Conservation (phyloP, 1,139 yeast species). For the Sugiyamaella neomexicana region DNA sequence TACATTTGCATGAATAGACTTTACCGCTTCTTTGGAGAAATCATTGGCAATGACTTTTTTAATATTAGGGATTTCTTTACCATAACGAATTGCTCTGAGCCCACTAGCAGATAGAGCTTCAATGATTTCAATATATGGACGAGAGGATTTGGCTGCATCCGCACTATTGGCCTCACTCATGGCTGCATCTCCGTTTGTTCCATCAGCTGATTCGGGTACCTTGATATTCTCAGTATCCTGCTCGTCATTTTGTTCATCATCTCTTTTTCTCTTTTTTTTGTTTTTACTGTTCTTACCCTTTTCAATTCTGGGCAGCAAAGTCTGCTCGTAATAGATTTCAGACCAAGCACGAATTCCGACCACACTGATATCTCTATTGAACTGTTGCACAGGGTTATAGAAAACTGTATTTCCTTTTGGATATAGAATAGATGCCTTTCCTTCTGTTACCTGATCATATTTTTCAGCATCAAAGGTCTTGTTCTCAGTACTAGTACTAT, state of each 20-base stretch:
- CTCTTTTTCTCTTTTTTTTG: constrained; percentile 24
- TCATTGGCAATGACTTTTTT: constrained; percentile 83
- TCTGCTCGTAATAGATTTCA: constrained; percentile 48
- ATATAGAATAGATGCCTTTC: constrained; percentile 74
- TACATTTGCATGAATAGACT: constrained; percentile 70
- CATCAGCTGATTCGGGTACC: background rate
- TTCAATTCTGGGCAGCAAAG: constrained; percentile 37
- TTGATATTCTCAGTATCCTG: constrained; percentile 1
- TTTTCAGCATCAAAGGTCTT: constrained; percentile 21
- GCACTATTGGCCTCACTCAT: constrained; percentile 15
- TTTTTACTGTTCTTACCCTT: constrained; percentile 33
- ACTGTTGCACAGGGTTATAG: constrained; percentile 95
- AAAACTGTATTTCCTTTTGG: constrained; percentile 82
- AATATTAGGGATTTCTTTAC: constrained; percentile 79
- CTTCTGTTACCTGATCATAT: constrained; percentile 58
- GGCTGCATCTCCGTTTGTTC: background rate
- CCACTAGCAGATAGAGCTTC: constrained; percentile 98
- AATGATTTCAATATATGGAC: constrained; percentile 60
- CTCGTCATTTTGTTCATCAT: constrained; percentile 26
- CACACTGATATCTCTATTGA: constrained; percentile 87
- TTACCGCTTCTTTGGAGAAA: constrained; percentile 81
- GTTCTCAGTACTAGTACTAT: background rate
- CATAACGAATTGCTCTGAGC: constrained; percentile 87
- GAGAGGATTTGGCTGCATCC: constrained; percentile 17
- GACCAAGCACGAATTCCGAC: constrained; percentile 86